Conservation (phyloP, 257 asterid genomes). For the Scutellaria baicalensis region DNA sequence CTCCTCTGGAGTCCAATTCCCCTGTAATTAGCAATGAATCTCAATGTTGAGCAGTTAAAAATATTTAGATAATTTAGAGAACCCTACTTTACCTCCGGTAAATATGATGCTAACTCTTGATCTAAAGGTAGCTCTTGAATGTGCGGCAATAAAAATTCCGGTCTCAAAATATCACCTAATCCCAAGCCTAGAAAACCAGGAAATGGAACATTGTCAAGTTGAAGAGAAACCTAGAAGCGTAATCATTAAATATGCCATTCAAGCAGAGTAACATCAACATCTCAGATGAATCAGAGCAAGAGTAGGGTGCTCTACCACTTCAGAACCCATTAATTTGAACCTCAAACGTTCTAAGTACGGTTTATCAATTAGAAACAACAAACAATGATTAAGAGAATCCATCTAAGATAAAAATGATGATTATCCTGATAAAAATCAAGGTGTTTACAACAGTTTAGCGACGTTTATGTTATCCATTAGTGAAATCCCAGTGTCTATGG, state of each 20-base stretch:
- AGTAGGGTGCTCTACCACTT: not conserved
- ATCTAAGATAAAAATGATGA: not conserved
- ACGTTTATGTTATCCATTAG: not conserved
- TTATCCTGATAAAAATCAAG: not conserved
- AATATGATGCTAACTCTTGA: conserved; percentile 58
- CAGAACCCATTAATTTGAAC: not conserved
- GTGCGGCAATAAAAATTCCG: conserved; percentile 65
- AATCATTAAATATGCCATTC: not conserved
- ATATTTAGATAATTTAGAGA: not conserved
- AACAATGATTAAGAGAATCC: not conserved
- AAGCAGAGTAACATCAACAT: not conserved
- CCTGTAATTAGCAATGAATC: conserved; percentile 38
- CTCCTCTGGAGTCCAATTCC: conserved; percentile 74
- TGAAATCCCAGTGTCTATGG: not conserved
- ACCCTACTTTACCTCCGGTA: conserved; percentile 65
- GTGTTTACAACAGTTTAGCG: not conserved
- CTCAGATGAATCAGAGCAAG: not conserved
- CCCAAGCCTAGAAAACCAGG: conserved; percentile 61
- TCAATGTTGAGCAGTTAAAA: conserved; percentile 13
- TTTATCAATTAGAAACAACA: not conserved
- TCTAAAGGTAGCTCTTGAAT: conserved; percentile 59
- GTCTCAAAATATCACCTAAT: conserved; percentile 89
- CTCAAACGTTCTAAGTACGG: not conserved
- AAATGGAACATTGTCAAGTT: conserved; percentile 11
- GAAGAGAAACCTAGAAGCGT: not conserved